These are phyloP conservation scores for Tulasnella sp. DNA, from an alignment of 768 basidiomycete species.

Conservation along the genomic window DNA sequence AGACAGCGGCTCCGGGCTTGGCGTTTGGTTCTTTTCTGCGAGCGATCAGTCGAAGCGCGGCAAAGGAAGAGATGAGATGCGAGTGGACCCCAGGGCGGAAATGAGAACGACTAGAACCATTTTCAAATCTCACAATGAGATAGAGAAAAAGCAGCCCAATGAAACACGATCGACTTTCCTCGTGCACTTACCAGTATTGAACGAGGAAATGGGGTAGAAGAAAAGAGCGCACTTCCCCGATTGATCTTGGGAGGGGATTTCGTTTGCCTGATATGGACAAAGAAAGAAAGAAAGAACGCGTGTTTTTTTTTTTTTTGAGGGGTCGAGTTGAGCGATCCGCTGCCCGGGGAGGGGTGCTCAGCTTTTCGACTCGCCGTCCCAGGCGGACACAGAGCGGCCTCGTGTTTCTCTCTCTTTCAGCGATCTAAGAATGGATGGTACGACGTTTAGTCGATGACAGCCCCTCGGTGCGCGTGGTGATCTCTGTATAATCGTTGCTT, in stretches of 20 bases:
- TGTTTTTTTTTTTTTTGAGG: neutral
- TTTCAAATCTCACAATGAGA: no score
- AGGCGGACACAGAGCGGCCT: neutral
- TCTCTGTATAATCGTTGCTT: neutral
- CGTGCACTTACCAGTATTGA: neutral
- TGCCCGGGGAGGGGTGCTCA: no score
- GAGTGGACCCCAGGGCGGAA: no score
- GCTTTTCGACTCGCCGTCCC: neutral
- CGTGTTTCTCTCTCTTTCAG: neutral
- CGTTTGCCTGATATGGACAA: neutral
- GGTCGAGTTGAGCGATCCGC: neutral
- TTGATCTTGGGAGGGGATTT: neutral
- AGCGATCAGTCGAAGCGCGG: no score
- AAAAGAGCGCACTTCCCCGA: neutral
- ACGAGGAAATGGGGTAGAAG: neutral
- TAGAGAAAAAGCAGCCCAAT: neutral
- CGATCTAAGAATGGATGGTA: neutral
- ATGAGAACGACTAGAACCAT: no score
- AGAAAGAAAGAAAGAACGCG: neutral
- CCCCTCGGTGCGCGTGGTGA: neutral
- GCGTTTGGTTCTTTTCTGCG: no score
- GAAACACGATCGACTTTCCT: neutral
- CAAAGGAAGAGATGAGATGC: neutral
- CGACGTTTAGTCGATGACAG: neutral
- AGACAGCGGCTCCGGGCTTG: no score